A percentile compares a stretch with the other conserved stretches of the same genome.
These are phyloP conservation scores for Amphirosellinia nigrospora DNA, from an alignment of 495 filamentous ascomycete genomes.

Conservation along the genomic window DNA sequence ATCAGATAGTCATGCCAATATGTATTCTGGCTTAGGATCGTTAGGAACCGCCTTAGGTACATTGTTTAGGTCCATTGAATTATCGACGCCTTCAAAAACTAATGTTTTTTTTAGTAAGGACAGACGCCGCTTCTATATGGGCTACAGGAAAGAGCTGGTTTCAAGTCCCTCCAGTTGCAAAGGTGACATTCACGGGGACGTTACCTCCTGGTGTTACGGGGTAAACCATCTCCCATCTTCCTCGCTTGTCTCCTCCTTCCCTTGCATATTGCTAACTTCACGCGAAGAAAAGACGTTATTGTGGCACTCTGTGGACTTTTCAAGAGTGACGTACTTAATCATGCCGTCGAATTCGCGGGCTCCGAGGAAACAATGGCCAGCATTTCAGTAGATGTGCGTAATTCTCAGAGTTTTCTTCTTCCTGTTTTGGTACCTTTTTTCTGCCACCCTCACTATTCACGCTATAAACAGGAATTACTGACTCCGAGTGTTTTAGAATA, in stretches of 20 bases:
- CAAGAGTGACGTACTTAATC: conserved; percentile 78
- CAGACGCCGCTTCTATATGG: conserved; percentile 88
- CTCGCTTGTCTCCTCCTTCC: too few species aligned
- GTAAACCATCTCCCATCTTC: too few species aligned
- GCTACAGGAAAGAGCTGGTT: conserved; percentile 79
- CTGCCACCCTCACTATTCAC: too few species aligned
- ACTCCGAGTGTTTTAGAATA: too few species aligned
- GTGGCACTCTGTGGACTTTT: conserved; percentile 87
- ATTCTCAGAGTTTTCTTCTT: too few species aligned
- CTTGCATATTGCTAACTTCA: too few species aligned
- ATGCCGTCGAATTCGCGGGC: conserved; percentile 89
- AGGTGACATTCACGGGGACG: conserved; percentile 77
- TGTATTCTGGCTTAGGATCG: too few species aligned
- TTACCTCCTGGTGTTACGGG: conserved; percentile 85
- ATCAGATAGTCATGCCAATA: background rate
- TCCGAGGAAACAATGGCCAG: conserved; percentile 77
- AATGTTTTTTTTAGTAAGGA: too few species aligned
- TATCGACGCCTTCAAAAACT: background rate
- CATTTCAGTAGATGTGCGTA: conserved; percentile 78
- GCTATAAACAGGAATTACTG: too few species aligned
- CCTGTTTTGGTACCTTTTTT: too few species aligned
- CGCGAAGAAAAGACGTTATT: conserved; percentile 98
- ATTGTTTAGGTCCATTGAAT: too few species aligned
- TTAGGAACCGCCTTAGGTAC: too few species aligned
- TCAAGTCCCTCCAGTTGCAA: conserved; percentile 86